Conservation (phyloP, 2,329 filamentous ascomycete genomes). For the Aureobasidium mangrovei region DNA sequence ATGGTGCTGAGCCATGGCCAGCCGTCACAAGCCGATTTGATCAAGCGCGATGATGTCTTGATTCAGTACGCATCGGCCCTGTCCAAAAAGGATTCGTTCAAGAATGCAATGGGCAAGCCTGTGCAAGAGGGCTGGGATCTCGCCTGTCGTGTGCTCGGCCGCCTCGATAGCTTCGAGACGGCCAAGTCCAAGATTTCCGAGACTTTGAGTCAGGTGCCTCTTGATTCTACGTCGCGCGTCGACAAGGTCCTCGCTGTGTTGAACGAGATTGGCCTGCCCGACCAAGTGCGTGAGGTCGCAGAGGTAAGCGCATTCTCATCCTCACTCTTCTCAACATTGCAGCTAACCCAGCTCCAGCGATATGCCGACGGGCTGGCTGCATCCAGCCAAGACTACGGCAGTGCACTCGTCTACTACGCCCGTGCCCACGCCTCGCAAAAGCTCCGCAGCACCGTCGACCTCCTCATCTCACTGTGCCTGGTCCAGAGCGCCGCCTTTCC, state of each 20-base stretch:
- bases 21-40: conserved; percentile 48
- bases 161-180: conserved; percentile 63
- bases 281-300: conserved; percentile 71
- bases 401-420: conserved; percentile 84
- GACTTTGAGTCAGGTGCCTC: conserved; percentile 62
- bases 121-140: conserved; percentile 71
- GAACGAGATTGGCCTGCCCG: conserved; percentile 65
- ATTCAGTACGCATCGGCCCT: conserved; percentile 65
- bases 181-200: conserved; percentile 67
- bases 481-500: conserved; percentile 79
- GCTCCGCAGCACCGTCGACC: conserved; percentile 75
- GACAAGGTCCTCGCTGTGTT: conserved; percentile 76
- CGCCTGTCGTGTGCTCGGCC: conserved; percentile 70
- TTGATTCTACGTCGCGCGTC: conserved; percentile 62
- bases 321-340: conserved; percentile 20
- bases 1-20: conserved; percentile 68
- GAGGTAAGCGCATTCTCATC: conserved; percentile 33
- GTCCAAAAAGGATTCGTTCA: conserved; percentile 35
- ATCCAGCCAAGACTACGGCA: conserved; percentile 68
- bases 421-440: conserved; percentile 70
- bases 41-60: conserved; percentile 71
- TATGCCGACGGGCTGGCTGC: conserved; percentile 72
- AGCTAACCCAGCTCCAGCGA: conserved; percentile 43
- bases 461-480: conserved; percentile 79
- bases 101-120: conserved; percentile 24